Base-by-base conservation (phyloP, 192 early-diverging fungal species). In the Anaeromyces robustus region DNA sequence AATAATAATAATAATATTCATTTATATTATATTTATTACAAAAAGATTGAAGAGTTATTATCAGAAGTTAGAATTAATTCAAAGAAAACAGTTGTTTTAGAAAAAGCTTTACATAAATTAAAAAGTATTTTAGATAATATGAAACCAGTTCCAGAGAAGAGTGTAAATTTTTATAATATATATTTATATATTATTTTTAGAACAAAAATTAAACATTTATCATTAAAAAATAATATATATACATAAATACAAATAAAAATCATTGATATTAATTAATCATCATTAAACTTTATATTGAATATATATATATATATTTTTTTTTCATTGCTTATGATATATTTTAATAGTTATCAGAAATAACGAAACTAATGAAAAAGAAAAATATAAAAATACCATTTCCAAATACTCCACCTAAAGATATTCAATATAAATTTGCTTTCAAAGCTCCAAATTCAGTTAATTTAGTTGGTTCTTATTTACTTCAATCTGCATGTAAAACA, bases 381-480 rank as follows among this genome's bases (percentile, higher is more conserved):
- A 88, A 91, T n/a, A 93, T 97, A 77, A 95, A 96, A 12, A 89
- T 94, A 37, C 92, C 94, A 34, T 86, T 84, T 28, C 30, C 82
- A 29, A 80, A 80, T 17, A 78, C 83, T 43, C 94, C 95, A 41
- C 82, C 92, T 12, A 84, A 86, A 2, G 93, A 93, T 77, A 87
- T 90, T n/a, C 84, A 92, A 37, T 91, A 96, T 83, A 92, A 89
- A 82, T 92, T 99, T 82, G 89, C 84, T n/a, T 96, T 94, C 81
- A 86, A 88, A 37, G 87, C 90, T 30, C 96, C 96, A 0, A 85
- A 85, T 1, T 90, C 89, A 19, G 89, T 97, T 29, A 90, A 93
- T 82, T 83, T 99, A 26, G 92, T 95, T 9, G 97, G 97, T 28
- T 94, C 94, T 82, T 99, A 93, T 81, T 88, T 95, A 22, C 84